Base-by-base conservation (phyloP, 306 rosid species). In the Vigna unguiculata region DNA sequence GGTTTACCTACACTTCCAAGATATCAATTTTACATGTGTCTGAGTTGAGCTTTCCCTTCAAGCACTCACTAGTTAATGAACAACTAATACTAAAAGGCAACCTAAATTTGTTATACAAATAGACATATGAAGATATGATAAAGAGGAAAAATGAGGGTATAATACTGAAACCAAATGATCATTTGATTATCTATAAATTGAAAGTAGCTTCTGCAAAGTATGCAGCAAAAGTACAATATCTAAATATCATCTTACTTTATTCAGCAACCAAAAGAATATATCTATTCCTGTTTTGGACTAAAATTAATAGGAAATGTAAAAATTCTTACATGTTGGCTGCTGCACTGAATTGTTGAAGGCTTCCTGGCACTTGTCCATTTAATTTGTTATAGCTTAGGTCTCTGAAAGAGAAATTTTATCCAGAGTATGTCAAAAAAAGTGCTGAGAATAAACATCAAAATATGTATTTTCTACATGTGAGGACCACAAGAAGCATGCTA, bases 351-450 rank as follows among this genome's bases (percentile, higher is more conserved):
- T 34, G 21, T 3, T 1, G 2, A 66, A 58, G 48, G 75, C 14
- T 76, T 17, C 4, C 16, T 0, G 90, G 88, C 59, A 89, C 74
- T 52, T 1, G 30, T 52, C 91, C 97, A 0, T 46, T 20, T 69
- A 89, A 69, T 52, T 83, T 87, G 84, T 91, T 89, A 43, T 83
- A 91, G 82, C 97, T 89, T 38, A 91, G 86, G 76, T 91, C 97
- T 71, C 93, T 91, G 92, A 52, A 69, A 70, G 47, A 36, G 28
- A 80, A 67, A 30, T 25, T 36, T 38, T 43, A 16, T 32, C 53
- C 69, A 63, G 12, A 51, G 62, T 25, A 28, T 17, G 45, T 40
- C 28, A 59, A n/a, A 72, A 21, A 51, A 38, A 51, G 41, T 38
- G 4, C 25, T 5, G 51, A 21, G 43, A 46, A 11, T 16, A 58